Evolutionary conservation across 805 yeast species (phyloP).

Genomic region (Wickerhamomyces alni): DNA sequence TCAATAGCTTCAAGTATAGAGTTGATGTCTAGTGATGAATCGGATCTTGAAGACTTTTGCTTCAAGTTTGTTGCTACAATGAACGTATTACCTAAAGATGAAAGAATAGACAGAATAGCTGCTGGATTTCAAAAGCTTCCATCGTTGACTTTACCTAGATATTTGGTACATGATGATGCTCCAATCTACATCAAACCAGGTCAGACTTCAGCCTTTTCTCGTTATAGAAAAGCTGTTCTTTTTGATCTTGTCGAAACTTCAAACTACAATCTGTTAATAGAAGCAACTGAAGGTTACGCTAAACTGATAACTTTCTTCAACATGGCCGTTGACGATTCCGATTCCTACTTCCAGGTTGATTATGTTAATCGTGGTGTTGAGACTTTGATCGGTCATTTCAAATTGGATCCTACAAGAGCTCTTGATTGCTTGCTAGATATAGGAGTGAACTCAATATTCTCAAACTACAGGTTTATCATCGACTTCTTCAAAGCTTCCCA

Average conservation of each 20-base stretch:
- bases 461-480: constrained; percentile 41
- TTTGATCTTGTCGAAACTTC: constrained; percentile 27
- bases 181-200: constrained; percentile 3
- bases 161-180: constrained; percentile 23
- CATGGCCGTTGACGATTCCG: constrained; percentile 34
- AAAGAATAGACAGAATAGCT: constrained; percentile 18
- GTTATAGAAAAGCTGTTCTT: not conserved
- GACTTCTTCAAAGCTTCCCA: constrained; percentile 44
- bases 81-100: constrained; percentile 22
- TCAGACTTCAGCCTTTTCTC: not conserved
- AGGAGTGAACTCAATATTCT: constrained; percentile 37
- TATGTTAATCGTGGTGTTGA: constrained; percentile 44
- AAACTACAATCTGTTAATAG: constrained; percentile 63
- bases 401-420: constrained; percentile 65
- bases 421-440: constrained; percentile 58
- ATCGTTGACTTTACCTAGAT: constrained; percentile 10
- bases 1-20: constrained; percentile 9
- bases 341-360: constrained; percentile 35
- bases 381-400: constrained; percentile 65
- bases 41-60: constrained; percentile 6
- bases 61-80: constrained; percentile 26
- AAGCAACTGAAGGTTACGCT: constrained; percentile 75
- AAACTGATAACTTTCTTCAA: constrained; percentile 48
- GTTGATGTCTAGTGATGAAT: not conserved
- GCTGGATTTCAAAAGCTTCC: constrained; percentile 23